A percentile compares a stretch with the other conserved stretches of the same genome.
phyloP scores from a whole-genome alignment of 73 alveolate species.

The Paramecium tetraurelia region DNA sequence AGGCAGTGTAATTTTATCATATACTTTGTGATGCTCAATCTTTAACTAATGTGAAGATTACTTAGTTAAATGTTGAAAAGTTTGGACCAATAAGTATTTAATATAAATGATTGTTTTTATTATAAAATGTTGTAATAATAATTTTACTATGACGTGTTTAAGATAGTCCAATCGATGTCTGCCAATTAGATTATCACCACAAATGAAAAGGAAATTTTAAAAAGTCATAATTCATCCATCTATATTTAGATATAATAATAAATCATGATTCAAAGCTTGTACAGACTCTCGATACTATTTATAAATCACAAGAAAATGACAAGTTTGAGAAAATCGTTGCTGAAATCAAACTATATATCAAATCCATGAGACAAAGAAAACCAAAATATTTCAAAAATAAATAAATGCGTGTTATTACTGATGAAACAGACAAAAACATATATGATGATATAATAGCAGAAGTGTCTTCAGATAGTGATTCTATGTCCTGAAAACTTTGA shows the following conservation, averaged over 20 bases:
- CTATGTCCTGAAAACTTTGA: not conserved
- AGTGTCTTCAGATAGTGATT: not conserved
- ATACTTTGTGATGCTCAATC: not conserved
- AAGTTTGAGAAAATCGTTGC: not conserved
- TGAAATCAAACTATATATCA: not conserved
- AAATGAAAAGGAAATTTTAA: not conserved
- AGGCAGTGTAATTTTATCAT: not conserved
- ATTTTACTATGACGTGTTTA: conserved; percentile 13
- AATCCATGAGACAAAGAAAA: not conserved
- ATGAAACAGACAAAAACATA: not conserved
- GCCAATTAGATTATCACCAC: not conserved
- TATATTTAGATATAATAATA: not conserved
- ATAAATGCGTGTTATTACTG: conserved; percentile 4
- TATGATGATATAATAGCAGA: not conserved
- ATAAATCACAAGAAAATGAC: not conserved
- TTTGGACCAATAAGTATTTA: conserved; percentile 1
- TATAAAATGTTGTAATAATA: not conserved
- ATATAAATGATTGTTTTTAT: conserved; percentile 6
- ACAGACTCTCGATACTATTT: not conserved
- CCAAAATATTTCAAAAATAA: not conserved
- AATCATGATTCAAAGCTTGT: conserved; percentile 10
- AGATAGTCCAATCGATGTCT: not conserved
- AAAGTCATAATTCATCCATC: not conserved
- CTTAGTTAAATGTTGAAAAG: not conserved
- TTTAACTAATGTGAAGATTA: not conserved